These are phyloP conservation scores for Trichoderma lentiforme DNA, from an alignment of 2,329 filamentous ascomycete genomes.

Conservation along the genomic window DNA sequence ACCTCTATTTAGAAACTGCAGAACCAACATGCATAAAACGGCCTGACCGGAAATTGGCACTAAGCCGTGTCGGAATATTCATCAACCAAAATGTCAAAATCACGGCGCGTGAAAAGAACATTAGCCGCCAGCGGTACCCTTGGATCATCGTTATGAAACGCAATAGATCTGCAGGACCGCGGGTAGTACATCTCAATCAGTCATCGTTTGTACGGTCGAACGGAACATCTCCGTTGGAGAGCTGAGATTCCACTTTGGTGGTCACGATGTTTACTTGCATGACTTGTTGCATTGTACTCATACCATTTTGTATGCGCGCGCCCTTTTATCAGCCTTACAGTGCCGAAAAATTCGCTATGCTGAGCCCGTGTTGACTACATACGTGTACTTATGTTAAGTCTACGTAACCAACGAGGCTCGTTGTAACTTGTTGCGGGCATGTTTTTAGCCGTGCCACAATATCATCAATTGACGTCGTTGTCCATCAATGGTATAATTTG, in stretches of 20 bases:
- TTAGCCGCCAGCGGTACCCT: neutral
- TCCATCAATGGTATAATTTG: neutral
- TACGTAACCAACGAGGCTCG: neutral
- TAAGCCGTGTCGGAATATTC: neutral
- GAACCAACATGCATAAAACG: neutral
- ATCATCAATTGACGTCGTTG: neutral
- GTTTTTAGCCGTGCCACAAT: neutral
- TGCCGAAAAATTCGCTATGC: neutral
- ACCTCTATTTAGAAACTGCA: neutral
- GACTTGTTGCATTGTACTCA: neutral
- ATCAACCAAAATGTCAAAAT: neutral
- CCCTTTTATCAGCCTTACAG: neutral
- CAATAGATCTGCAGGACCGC: neutral
- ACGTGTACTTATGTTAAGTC: too few species aligned
- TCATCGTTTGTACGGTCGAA: neutral
- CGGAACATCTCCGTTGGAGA: neutral
- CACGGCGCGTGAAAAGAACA: neutral
- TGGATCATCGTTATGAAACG: neutral
- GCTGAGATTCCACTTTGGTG: neutral
- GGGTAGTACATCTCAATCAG: neutral
- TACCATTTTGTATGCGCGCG: neutral
- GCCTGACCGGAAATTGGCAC: neutral
- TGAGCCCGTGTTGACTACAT: neutral
- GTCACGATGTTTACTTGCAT: neutral
- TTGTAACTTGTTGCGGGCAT: neutral